Evolutionary conservation across 495 filamentous ascomycete species (phyloP).

Genomic region (Beverwykella pulmonaria): DNA sequence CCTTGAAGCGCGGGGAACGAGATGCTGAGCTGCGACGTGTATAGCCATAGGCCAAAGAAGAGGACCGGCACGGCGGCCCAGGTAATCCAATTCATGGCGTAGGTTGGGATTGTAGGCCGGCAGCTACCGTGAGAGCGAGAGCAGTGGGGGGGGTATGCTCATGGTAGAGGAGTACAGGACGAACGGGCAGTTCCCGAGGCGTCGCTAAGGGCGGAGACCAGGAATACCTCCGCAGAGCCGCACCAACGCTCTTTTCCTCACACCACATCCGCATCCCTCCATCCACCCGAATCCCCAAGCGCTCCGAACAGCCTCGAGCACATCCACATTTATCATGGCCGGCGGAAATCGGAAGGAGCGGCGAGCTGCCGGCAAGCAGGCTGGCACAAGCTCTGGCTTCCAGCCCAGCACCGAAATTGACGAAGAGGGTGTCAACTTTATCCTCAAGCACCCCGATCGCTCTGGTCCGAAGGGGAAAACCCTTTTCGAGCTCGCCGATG

Average conservation of each 20-base stretch:
- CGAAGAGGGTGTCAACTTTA: conserved; percentile 37
- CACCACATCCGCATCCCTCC: background rate
- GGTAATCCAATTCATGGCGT: conserved; percentile 43
- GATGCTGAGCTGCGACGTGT: conserved; percentile 58
- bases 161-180: conserved; percentile 1
- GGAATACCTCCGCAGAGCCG: conserved; percentile 22
- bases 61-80: conserved; percentile 61
- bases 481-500: conserved; percentile 64
- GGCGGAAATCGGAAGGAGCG: conserved; percentile 53
- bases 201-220: conserved; percentile 5
- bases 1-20: conserved; percentile 71
- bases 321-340: background rate
- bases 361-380: conserved; percentile 27
- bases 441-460: conserved; percentile 63
- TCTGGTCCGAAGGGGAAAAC: conserved; percentile 59
- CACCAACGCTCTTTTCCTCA: background rate
- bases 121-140: conserved; percentile 46
- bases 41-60: conserved; percentile 57
- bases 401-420: conserved; percentile 52
- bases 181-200: conserved; percentile 1
- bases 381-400: conserved; percentile 19
- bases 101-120: background rate
- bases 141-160: conserved; percentile 54
- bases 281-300: too few relatives aligned
- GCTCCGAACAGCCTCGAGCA: conserved; percentile 13